phyloP scores from a whole-genome alignment of 192 early-diverging fungal genomes.

The Entrophospora sp. region DNA sequence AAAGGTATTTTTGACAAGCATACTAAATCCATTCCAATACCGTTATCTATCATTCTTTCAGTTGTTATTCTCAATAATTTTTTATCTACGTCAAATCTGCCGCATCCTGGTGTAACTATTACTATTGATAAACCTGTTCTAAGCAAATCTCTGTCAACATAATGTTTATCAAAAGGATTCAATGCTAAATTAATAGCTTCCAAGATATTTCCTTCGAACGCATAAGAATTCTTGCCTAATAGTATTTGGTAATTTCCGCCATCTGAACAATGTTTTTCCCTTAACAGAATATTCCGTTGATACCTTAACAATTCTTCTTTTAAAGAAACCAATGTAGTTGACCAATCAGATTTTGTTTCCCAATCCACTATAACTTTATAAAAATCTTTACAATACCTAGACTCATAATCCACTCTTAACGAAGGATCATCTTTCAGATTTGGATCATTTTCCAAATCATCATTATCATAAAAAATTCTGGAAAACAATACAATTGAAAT shows the following conservation, averaged over 20 bases:
- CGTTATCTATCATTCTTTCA: conserved; percentile 88
- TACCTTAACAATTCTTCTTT: conserved; percentile 73
- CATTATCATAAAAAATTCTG: conserved; percentile 67
- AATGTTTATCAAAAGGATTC: conserved; percentile 90
- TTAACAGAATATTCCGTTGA: conserved; percentile 56
- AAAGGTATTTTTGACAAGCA: conserved; percentile 82
- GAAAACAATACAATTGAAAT: conserved; percentile 94
- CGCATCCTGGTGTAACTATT: conserved; percentile 81
- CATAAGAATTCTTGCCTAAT: conserved; percentile 70
- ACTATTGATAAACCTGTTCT: conserved; percentile 85
- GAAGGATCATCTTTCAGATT: conserved; percentile 32
- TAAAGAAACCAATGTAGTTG: conserved; percentile 47
- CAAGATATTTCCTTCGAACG: conserved; percentile 88
- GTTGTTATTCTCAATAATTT: conserved; percentile 82
- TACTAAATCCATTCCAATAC: conserved; percentile 85
- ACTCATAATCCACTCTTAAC: conserved; percentile 39
- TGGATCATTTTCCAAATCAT: conserved; percentile 33
- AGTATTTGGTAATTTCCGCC: conserved; percentile 42
- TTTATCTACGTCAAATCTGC: conserved; percentile 83
- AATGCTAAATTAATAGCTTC: conserved; percentile 95
- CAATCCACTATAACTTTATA: conserved; percentile 93
- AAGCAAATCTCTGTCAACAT: conserved; percentile 88
- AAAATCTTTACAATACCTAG: conserved; percentile 79
- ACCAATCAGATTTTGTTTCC: conserved; percentile 77
- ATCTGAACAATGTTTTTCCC: conserved; percentile 22